A percentile compares a stretch with the other conserved stretches of the same genome.
Conservation (phyloP, 1,284 basidiomycete species). For the Kalmanozyma brasiliensis region DNA sequence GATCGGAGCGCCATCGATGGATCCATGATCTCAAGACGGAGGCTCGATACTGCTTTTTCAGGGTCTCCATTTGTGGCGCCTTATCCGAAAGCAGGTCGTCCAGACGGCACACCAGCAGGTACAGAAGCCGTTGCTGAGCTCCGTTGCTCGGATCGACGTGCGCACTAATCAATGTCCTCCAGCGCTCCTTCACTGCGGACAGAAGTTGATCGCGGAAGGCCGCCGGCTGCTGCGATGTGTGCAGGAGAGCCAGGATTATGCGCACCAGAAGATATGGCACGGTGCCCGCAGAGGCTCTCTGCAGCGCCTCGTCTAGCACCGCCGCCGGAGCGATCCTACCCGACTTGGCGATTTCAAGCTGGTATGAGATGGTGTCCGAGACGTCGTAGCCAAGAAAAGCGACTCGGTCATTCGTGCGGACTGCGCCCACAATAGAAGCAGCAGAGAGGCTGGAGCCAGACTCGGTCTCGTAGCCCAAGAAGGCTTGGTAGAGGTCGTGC, state of each 20-base stretch:
- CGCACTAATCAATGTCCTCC: constrained; percentile 6
- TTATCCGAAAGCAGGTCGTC: background rate
- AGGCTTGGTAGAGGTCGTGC: constrained; percentile 27
- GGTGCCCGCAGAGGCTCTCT: background rate
- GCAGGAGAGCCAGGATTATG: constrained; percentile 14
- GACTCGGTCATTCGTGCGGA: constrained; percentile 27
- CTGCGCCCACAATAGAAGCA: constrained; percentile 16
- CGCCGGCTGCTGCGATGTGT: constrained; percentile 7
- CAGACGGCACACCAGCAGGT: constrained; percentile 18
- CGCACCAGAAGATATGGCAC: constrained; percentile 15
- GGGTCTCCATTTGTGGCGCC: background rate
- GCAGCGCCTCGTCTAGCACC: constrained; percentile 17
- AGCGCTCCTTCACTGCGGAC: constrained; percentile 6
- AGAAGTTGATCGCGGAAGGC: constrained; percentile 8
- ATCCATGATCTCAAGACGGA: constrained; percentile 11
- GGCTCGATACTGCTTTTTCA: constrained; percentile 5
- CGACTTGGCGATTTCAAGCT: constrained; percentile 11
- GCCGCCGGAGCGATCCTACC: background rate
- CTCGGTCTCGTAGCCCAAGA: constrained; percentile 21
- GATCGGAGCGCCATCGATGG: constrained; percentile 1
- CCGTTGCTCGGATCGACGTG: background rate
- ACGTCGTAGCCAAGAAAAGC: constrained; percentile 40
- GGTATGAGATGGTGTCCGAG: constrained; percentile 26
- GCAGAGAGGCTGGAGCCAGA: constrained; percentile 2
- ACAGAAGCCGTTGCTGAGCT: constrained; percentile 16